A percentile compares a stretch with the other conserved stretches of the same genome.
These are phyloP conservation scores for Porogramme epimiltina DNA, from an alignment of 1,284 basidiomycete genomes.

Conservation along the genomic window DNA sequence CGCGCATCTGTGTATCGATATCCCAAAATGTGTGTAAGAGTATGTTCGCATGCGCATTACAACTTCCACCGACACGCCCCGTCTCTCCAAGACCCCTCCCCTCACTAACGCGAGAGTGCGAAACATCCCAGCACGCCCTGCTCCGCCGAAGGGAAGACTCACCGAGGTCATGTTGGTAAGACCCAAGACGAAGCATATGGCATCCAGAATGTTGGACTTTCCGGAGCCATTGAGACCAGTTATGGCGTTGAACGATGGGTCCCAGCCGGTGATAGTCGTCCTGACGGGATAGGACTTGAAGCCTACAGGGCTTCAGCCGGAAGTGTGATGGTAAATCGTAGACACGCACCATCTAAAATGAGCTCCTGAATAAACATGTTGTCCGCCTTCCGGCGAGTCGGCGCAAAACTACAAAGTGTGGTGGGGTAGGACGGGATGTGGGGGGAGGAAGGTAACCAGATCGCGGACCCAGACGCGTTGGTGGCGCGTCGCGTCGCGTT, in stretches of 20 bases:
- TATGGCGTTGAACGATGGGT: constrained; percentile 96
- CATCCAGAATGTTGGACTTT: constrained; percentile 97
- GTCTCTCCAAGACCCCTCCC: not conserved
- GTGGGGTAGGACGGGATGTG: too few species aligned
- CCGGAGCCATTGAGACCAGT: constrained; percentile 94
- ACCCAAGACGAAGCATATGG: constrained; percentile 96
- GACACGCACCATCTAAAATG: constrained; percentile 62
- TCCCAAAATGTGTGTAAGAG: not conserved
- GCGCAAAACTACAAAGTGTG: constrained; percentile 1
- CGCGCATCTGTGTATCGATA: constrained; percentile 74
- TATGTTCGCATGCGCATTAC: not conserved
- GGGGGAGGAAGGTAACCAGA: too few species aligned
- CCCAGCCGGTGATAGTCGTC: constrained; percentile 94
- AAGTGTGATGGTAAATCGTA: not conserved
- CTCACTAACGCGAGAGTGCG: too few species aligned
- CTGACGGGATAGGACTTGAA: constrained; percentile 98
- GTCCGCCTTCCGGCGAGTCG: not conserved
- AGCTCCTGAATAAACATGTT: constrained; percentile 82
- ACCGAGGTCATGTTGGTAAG: constrained; percentile 92
- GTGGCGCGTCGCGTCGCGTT: constrained; percentile 29
- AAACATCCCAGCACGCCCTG: too few species aligned
- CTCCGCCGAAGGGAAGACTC: too few species aligned
- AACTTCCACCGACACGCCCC: not conserved
- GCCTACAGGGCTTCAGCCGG: constrained; percentile 28
- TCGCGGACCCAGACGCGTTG: constrained; percentile 11